These are phyloP conservation scores for Boeremia exigua DNA, from an alignment of 2,329 filamentous ascomycete species.

Conservation along the genomic window DNA sequence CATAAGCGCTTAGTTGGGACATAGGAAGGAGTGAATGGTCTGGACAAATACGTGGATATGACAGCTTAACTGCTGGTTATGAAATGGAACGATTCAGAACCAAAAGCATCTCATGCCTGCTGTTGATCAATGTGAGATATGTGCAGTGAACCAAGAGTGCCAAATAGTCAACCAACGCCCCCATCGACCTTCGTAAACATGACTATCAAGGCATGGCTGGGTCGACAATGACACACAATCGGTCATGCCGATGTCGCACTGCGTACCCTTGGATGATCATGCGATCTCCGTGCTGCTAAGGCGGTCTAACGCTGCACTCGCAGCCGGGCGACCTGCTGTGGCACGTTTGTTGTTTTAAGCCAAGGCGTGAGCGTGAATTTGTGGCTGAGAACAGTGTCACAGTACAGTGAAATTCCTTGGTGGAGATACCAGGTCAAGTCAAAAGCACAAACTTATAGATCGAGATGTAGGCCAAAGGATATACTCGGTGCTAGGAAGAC, in stretches of 20 bases:
- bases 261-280: neutral
- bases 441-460: neutral
- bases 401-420: neutral
- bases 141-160: neutral
- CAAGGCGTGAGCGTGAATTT: neutral
- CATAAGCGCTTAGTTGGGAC: slow-evolving; percentile 57
- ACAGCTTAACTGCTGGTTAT: slow-evolving; percentile 32
- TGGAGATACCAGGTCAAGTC: neutral
- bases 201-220: too few relatives aligned
- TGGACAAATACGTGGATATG: slow-evolving; percentile 34
- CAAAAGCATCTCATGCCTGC: neutral
- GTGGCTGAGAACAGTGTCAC: neutral
- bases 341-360: neutral
- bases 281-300: neutral
- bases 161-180: neutral
- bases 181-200: too few relatives aligned
- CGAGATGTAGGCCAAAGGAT: neutral
- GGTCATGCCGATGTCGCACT: neutral
- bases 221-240: neutral
- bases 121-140: neutral
- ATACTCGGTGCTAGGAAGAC: neutral
- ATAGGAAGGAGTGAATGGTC: slow-evolving; percentile 24
- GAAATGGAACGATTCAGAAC: slow-evolving; percentile 34
- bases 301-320: neutral
- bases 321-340: neutral